phyloP scores from a whole-genome alignment of 441 rosid genomes.

The Syzygium malaccense region DNA sequence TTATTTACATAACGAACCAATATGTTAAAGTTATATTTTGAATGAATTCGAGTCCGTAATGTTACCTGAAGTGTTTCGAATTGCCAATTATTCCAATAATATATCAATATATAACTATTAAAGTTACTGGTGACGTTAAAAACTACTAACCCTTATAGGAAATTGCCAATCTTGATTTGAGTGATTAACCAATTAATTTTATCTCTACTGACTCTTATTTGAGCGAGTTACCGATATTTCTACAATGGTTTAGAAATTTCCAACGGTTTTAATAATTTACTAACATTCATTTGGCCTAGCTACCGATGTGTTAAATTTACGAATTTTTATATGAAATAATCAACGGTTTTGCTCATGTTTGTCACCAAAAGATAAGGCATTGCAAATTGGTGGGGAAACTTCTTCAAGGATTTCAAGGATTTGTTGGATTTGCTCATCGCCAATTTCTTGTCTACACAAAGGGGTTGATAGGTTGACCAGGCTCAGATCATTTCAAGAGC shows the following conservation, averaged over 20 bases:
- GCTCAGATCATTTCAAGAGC: neutral
- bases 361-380: neutral
- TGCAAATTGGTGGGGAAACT: neutral
- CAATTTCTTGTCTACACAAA: neutral
- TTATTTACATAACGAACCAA: neutral
- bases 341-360: neutral
- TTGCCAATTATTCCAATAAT: too few species aligned
- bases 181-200: neutral
- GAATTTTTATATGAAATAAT: neutral
- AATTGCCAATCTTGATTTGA: neutral
- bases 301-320: neutral
- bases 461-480: neutral
- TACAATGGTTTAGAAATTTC: neutral
- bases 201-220: neutral
- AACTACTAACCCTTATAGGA: neutral
- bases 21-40: neutral
- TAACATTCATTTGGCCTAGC: neutral
- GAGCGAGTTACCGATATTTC: neutral
- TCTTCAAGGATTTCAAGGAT: neutral
- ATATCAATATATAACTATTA: too few species aligned
- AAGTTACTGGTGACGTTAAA: neutral
- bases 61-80: neutral
- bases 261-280: neutral
- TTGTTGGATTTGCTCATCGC: neutral
- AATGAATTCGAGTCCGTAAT: too few species aligned